These are phyloP conservation scores for Syncephalastrum monosporum DNA, from an alignment of 371 early-diverging fungal genomes.

Conservation along the genomic window DNA sequence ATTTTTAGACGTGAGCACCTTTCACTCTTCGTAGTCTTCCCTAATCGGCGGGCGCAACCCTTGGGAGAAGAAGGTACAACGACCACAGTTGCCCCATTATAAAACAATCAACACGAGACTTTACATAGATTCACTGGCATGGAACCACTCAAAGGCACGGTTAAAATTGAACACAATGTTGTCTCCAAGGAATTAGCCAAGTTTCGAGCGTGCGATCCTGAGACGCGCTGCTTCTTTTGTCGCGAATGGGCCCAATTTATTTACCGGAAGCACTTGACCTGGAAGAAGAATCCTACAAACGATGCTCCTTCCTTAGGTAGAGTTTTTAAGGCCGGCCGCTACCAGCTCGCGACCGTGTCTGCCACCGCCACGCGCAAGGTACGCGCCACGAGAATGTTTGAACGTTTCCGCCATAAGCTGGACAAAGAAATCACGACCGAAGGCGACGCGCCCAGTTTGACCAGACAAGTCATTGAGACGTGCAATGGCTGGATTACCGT, in stretches of 20 bases:
- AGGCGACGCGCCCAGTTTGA: conserved; percentile 2
- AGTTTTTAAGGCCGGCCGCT: conserved; percentile 22
- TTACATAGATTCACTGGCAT: background rate
- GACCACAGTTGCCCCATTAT: no score
- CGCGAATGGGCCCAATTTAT: conserved; percentile 83
- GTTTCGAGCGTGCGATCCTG: conserved; percentile 73
- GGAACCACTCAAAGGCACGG: conserved; percentile 13
- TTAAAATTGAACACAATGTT: conserved; percentile 37
- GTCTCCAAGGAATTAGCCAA: conserved; percentile 70
- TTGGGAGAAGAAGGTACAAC: no score
- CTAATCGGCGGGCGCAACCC: background rate
- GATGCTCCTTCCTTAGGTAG: conserved; percentile 11
- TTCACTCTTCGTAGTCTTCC: background rate
- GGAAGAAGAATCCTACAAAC: conserved; percentile 34
- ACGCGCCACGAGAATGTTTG: conserved; percentile 9
- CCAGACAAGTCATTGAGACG: conserved; percentile 16
- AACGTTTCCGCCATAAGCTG: conserved; percentile 11
- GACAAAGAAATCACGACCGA: background rate
- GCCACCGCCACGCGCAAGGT: conserved; percentile 5
- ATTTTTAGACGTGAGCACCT: no score
- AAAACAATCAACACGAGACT: background rate
- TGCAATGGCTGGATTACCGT: conserved; percentile 32
- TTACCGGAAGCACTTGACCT: conserved; percentile 64
- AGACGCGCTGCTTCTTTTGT: conserved; percentile 72
- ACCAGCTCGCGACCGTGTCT: conserved; percentile 6